phyloP scores from a whole-genome alignment of 108 stramenopile genomes.

The Skeletonema potamos region DNA sequence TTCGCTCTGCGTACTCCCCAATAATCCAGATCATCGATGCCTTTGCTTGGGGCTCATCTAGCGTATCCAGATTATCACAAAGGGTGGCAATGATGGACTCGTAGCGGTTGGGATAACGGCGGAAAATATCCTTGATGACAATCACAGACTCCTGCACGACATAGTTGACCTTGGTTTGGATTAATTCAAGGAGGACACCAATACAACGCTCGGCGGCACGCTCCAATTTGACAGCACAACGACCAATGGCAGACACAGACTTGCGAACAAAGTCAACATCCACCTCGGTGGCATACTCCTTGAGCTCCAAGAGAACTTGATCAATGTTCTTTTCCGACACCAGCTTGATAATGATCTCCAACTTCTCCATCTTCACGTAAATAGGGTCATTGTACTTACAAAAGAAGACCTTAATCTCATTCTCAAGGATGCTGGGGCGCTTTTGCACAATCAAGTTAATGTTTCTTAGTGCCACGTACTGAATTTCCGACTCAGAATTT shows the following conservation, averaged over 20 bases:
- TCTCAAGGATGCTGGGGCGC: conserved; percentile 92
- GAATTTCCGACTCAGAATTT: conserved; percentile 97
- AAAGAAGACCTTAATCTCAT: conserved; percentile 99
- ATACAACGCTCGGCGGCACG: conserved; percentile 98
- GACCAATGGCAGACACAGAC: conserved; percentile 97
- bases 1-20: conserved; percentile 99
- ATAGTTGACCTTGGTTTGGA: conserved; percentile 99
- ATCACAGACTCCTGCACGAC: conserved; percentile 99
- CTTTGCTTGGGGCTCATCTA: conserved; percentile 99
- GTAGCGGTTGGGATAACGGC: conserved; percentile 99
- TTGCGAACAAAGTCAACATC: conserved; percentile 99
- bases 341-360: conserved; percentile 99
- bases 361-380: conserved; percentile 99
- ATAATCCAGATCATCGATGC: conserved; percentile 99
- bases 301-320: conserved; percentile 96
- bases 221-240: conserved; percentile 98
- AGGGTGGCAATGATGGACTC: conserved; percentile 97
- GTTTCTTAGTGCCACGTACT: conserved; percentile 98
- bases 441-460: conserved; percentile 99
- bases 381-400: conserved; percentile 99
- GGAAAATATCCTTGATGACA: conserved; percentile 99
- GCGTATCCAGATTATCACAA: conserved; percentile 97
- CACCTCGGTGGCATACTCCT: conserved; percentile 98
- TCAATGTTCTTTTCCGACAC: conserved; percentile 97
- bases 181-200: conserved; percentile 96